Evolutionary conservation across 2,329 filamentous ascomycete species (phyloP).

Genomic region (Cladosporium sp.): DNA sequence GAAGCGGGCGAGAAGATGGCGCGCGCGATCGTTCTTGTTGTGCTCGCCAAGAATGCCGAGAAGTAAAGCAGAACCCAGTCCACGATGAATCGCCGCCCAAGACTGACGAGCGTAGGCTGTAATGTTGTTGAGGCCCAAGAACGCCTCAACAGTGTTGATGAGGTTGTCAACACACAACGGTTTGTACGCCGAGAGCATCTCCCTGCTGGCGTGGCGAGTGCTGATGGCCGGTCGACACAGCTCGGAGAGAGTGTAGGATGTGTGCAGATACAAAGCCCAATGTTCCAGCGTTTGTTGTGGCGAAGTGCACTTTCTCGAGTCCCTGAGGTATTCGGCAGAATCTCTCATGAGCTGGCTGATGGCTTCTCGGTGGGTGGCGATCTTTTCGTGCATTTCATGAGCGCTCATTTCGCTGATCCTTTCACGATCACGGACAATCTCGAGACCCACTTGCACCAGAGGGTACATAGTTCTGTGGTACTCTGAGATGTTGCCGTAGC

Average conservation of each 20-base stretch:
- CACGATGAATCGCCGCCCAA: conserved; percentile 40
- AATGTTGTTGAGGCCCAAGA: conserved; percentile 60
- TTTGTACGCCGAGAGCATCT: conserved; percentile 52
- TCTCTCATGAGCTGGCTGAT: conserved; percentile 61
- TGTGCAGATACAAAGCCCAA: conserved; percentile 62
- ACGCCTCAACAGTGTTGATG: conserved; percentile 60
- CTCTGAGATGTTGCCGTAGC: conserved; percentile 48
- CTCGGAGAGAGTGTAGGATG: conserved; percentile 64
- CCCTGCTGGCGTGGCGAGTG: conserved; percentile 46
- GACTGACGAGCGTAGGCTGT: conserved; percentile 43
- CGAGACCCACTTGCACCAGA: conserved; percentile 60
- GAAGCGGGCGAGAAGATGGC: conserved; percentile 49
- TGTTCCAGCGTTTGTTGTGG: conserved; percentile 60
- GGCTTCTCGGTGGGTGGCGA: conserved; percentile 59
- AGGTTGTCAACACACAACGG: conserved; percentile 57
- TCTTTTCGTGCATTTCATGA: conserved; percentile 54
- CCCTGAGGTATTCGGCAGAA: conserved; percentile 59
- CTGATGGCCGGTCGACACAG: conserved; percentile 64
- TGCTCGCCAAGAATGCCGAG: conserved; percentile 48
- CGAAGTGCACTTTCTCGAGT: conserved; percentile 51
- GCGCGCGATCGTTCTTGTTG: conserved; percentile 50
- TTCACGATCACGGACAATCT: conserved; percentile 61
- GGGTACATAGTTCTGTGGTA: conserved; percentile 62
- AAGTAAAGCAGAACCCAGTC: conserved; percentile 44
- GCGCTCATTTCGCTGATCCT: conserved; percentile 47